Evolutionary conservation across 495 filamentous ascomycete genomes (phyloP), one percentile per base, ranked within the genome.

Genomic region (Choiromyces venosus): DNA sequence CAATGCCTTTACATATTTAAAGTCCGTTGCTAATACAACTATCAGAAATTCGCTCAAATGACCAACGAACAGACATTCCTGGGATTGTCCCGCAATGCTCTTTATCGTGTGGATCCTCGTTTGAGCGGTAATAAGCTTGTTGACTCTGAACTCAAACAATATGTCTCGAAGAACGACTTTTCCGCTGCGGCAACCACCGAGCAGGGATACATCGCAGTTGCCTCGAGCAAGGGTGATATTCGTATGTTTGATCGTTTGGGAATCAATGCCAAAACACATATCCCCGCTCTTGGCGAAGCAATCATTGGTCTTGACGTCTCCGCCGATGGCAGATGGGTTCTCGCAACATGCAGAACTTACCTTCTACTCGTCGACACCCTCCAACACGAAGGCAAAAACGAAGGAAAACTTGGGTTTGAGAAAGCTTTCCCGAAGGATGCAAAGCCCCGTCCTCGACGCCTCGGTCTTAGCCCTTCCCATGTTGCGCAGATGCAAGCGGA

Each of bases 401-500:
- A 93, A 77, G 96, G 96, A 79, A 97, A 98, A 83, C 91, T 99
- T 65, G 95, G 95, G 21, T 99, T 99, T 80, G 93, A 99, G 83
- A 93, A 91, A 77, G 86, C 93, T 0, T 99, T 99, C 76, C 91
- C 89, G 4, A 96, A 96, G 78, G 93, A 97, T 79, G 86, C 88
- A 3, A 99, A 99, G 82, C 95, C 95, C 4, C 93, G 96, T 78
- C 95, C 95, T 64, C 91, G 93, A 37, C 93, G 95, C 76, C 89
- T 99, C 18, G 93, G 90, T 39, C 84, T 99, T 25, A 91, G 90
- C 66, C 96, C 95, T 0, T 87, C 88, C 37, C 95, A 99, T 81
- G 92, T 99, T 42, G 95, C 95, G 0, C 95, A 99, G 81, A 97
- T 98, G 86, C 92, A 94, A 81, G 90, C 96, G 83, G 95, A 98